phyloP scores from a whole-genome alignment of 164 flowering plant species.

The Liquidambar formosana region DNA sequence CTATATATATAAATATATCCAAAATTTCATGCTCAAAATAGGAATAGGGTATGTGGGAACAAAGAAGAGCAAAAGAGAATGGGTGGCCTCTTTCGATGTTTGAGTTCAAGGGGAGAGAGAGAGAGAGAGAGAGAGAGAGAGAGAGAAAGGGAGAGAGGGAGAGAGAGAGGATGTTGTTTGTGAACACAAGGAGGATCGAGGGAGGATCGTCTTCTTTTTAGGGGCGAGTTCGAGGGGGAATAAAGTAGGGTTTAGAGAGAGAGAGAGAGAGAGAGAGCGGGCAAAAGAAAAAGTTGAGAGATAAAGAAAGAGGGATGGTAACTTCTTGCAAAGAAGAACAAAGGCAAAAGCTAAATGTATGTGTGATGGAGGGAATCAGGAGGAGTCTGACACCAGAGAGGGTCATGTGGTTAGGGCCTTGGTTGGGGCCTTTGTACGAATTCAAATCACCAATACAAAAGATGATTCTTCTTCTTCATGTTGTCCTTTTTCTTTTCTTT shows the following conservation, averaged over 20 bases:
- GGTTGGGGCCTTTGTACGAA: slow-evolving; percentile 34
- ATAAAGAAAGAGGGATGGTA: slow-evolving; percentile 36
- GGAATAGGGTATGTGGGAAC: slow-evolving; percentile 16
- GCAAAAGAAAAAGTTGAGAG: slow-evolving; percentile 7
- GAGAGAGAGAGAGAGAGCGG: slow-evolving; percentile 14
- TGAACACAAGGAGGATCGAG: slow-evolving; percentile 77
- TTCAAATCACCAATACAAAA: slow-evolving; percentile 44
- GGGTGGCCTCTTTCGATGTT: slow-evolving; percentile 23
- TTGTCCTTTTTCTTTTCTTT: slow-evolving; percentile 13
- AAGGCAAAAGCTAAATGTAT: slow-evolving; percentile 43
- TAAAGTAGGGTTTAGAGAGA: slow-evolving; percentile 53
- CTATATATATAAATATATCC: neutral
- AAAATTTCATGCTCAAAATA: slow-evolving; percentile 6
- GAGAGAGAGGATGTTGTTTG: slow-evolving; percentile 44
- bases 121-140: slow-evolving; percentile 22
- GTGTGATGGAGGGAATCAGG: slow-evolving; percentile 39
- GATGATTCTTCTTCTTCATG: slow-evolving; percentile 57
- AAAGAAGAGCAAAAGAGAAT: slow-evolving; percentile 33
- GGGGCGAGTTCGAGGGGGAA: slow-evolving; percentile 67
- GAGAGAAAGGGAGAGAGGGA: slow-evolving; percentile 33
- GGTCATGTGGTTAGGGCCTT: slow-evolving; percentile 57
- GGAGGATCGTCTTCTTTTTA: slow-evolving; percentile 60
- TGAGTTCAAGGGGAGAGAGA: slow-evolving; percentile 15
- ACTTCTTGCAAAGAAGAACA: slow-evolving; percentile 87
- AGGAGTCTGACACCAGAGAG: slow-evolving; percentile 29